Percentiles rank a stretch among this genome's conserved stretches.
phyloP scores from a whole-genome alignment of 1,284 basidiomycete genomes.

The Puccinia triticina region DNA sequence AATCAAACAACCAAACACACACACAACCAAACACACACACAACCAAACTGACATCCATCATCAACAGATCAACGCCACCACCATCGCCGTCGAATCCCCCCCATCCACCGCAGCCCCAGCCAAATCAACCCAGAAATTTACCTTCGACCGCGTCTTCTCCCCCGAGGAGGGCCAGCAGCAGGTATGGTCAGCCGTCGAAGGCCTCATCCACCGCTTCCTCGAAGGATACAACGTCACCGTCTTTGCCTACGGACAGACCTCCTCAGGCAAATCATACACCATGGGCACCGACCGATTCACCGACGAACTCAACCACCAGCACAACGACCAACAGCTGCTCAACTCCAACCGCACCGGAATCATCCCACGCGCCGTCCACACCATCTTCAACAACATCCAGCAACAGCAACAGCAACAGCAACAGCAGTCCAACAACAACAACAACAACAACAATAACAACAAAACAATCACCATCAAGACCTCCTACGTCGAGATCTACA shows the following conservation, averaged over 20 bases:
- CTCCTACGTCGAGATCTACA: slow-evolving; percentile 95
- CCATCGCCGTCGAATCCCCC: slow-evolving; percentile 66
- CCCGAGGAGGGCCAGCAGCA: slow-evolving; percentile 80
- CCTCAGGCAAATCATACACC: slow-evolving; percentile 93
- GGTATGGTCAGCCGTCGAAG: slow-evolving; percentile 81
- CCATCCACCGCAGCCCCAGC: slow-evolving; percentile 69
- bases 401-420: too few species aligned
- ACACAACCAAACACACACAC: neutral
- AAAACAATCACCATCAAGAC: slow-evolving; percentile 75
- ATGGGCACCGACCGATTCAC: slow-evolving; percentile 76
- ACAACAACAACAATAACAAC: too few species aligned
- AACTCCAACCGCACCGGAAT: slow-evolving; percentile 69
- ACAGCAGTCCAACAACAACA: too few species aligned
- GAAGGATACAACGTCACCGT: slow-evolving; percentile 98
- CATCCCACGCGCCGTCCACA: slow-evolving; percentile 90
- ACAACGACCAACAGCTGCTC: slow-evolving; percentile 62
- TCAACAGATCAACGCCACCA: slow-evolving; percentile 63
- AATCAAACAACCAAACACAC: neutral
- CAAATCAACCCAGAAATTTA: slow-evolving; percentile 69
- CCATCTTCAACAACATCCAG: slow-evolving; percentile 77
- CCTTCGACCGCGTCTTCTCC: slow-evolving; percentile 89
- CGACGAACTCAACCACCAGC: neutral
- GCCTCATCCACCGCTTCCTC: slow-evolving; percentile 84
- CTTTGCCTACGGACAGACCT: slow-evolving; percentile 96
- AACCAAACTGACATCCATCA: too few species aligned